Base-by-base conservation (phyloP, 495 filamentous ascomycete genomes). In the Xylaria longipes region DNA sequence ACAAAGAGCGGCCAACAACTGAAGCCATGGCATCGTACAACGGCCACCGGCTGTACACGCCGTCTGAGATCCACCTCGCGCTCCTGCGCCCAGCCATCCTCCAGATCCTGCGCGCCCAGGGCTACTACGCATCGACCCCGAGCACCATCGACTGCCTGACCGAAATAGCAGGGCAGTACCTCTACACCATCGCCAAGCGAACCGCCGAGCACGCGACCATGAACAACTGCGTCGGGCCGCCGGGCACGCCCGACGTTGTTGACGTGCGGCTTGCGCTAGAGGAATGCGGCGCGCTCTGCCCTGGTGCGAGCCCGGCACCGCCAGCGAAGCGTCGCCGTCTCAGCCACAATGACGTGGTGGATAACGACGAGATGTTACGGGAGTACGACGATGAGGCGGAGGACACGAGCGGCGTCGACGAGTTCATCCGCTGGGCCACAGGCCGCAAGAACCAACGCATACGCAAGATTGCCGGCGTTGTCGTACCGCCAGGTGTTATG, bases 181-280 rank as follows among this genome's bases (percentile, higher is more conserved):
- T 97, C 39, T 82, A 88, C 70, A 82, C 91, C 17, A 90, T 97
- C 31, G 89, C 91, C 35, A 82, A 85, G 22, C 82, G 87, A 8
- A 90, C 93, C 0, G 89, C 89, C 4, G 74, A 81, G 1, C 88
- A 92, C 72, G 90, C 92, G 17, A 71, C 73, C 12, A 54, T 80
- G 67, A 87, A 86, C 77, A 79, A 82, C 70, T 74, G 71, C 33
- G 22, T 57, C 8, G 75, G 75, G 35, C 69, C 58, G 3, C 75
- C 77, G 5, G 79, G 81, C 14, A 71, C 78, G 3, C 83, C 85
- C 11, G 88, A 82, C 25, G 82, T 97, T 12, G 89, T 90, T 68
- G 94, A 98, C 80, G 88, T 97, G 74, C 90, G 93, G 73, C 88
- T 95, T 81, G 94, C 94, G 1, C 80, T 98, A 58, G 87, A 93